These are phyloP conservation scores for Boeremia exigua DNA, from an alignment of 2,329 filamentous ascomycete species.

Conservation along the genomic window DNA sequence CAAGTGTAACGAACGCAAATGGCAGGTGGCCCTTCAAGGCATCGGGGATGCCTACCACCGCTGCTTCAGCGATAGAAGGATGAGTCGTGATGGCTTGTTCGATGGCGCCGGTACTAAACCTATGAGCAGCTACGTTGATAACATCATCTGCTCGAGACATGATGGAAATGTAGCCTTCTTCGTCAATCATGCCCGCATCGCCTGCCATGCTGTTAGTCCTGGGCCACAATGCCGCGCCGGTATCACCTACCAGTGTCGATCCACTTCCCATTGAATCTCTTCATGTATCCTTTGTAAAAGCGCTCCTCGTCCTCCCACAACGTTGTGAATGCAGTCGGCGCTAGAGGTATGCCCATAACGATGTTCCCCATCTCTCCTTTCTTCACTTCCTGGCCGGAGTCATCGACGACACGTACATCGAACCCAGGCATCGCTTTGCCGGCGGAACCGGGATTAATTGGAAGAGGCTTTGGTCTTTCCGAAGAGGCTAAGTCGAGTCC, in stretches of 20 bases:
- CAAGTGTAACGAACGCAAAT: constrained; percentile 82
- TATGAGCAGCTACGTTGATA: constrained; percentile 93
- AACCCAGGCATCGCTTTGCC: constrained; percentile 93
- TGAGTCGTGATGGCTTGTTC: constrained; percentile 90
- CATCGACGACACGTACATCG: constrained; percentile 83
- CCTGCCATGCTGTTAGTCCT: constrained; percentile 44
- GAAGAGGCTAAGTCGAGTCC: constrained; percentile 60
- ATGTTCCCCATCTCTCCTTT: constrained; percentile 87
- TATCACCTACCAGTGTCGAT: constrained; percentile 70
- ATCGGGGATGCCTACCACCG: constrained; percentile 86
- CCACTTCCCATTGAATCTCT: constrained; percentile 81
- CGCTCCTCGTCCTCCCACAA: constrained; percentile 85
- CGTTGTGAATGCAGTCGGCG: constrained; percentile 83
- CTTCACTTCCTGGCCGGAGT: constrained; percentile 74
- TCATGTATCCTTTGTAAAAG: constrained; percentile 85
- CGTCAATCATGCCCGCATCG: constrained; percentile 85
- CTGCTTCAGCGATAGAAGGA: constrained; percentile 78
- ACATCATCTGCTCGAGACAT: constrained; percentile 79
- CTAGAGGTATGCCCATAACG: constrained; percentile 80
- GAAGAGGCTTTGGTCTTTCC: constrained; percentile 56
- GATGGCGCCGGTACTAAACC: constrained; percentile 88
- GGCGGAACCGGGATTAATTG: constrained; percentile 82
- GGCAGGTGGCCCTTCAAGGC: constrained; percentile 87
- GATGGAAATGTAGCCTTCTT: constrained; percentile 69
- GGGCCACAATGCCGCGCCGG: background rate